phyloP scores from a whole-genome alignment of 345 rosid genomes.

The Turritis glabra region DNA sequence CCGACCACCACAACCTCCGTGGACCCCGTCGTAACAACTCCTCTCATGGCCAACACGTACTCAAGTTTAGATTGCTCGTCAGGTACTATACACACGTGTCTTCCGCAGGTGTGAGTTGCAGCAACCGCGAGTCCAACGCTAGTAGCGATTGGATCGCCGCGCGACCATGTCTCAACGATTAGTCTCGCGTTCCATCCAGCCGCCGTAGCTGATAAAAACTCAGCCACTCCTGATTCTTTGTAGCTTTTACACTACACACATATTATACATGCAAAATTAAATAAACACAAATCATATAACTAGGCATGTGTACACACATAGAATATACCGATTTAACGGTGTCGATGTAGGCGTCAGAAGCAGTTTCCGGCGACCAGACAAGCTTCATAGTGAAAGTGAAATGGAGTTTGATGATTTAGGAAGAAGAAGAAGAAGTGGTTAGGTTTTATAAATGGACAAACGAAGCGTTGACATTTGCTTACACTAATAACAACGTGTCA shows the following conservation, averaged over 20 bases:
- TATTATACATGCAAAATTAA: not conserved
- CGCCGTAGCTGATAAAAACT: conserved; percentile 82
- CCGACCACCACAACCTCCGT: conserved; percentile 53
- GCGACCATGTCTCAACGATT: conserved; percentile 75
- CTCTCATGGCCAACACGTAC: conserved; percentile 48
- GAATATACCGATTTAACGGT: conserved; percentile 64
- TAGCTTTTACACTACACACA: conserved; percentile 51
- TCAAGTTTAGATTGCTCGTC: conserved; percentile 67
- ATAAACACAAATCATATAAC: not conserved
- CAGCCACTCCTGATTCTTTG: conserved; percentile 65
- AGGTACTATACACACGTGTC: conserved; percentile 80
- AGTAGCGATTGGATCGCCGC: conserved; percentile 58
- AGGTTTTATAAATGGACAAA: conserved; percentile 32
- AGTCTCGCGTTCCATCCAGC: conserved; percentile 86
- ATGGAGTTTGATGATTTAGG: conserved; percentile 15
- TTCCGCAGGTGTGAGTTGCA: conserved; percentile 61
- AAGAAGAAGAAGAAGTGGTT: conserved; percentile 21
- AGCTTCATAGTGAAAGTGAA: conserved; percentile 58
- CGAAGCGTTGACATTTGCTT: conserved; percentile 42
- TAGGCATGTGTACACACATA: not conserved
- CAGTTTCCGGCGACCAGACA: conserved; percentile 82
- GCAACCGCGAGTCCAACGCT: conserved; percentile 82
- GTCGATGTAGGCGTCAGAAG: conserved; percentile 68
- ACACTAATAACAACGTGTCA: conserved; percentile 35
- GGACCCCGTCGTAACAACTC: conserved; percentile 30